Percentiles rank a stretch among this genome's conserved stretches.
These are phyloP conservation scores for Penicilliopsis zonata DNA, from an alignment of 495 filamentous ascomycete genomes.

Conservation along the genomic window DNA sequence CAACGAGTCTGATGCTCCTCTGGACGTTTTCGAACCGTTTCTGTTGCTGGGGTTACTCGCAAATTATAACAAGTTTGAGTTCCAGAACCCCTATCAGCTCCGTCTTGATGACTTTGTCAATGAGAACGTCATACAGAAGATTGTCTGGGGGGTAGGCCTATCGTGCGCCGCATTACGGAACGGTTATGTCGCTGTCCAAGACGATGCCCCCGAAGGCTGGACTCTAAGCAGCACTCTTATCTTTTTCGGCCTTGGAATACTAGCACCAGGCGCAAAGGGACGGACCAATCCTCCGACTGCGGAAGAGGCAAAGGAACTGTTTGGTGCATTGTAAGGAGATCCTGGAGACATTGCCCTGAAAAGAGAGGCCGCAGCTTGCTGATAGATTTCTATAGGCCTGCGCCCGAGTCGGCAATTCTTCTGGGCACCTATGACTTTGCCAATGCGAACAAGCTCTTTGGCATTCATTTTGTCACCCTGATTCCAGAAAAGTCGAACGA, in stretches of 20 bases:
- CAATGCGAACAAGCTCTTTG: conserved; percentile 92
- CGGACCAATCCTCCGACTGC: conserved; percentile 39
- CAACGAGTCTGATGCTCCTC: conserved; percentile 59
- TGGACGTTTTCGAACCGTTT: conserved; percentile 60
- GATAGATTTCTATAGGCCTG: conserved; percentile 45
- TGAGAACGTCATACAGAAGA: conserved; percentile 71
- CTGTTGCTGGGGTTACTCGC: conserved; percentile 77
- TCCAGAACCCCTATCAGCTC: conserved; percentile 91
- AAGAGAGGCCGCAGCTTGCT: too few relatives aligned
- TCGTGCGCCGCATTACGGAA: conserved; percentile 54
- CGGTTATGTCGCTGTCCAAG: conserved; percentile 78
- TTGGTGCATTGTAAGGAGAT: conserved; percentile 51
- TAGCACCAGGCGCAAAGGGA: conserved; percentile 54
- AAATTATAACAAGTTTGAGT: conserved; percentile 99
- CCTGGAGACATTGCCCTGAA: not conserved
- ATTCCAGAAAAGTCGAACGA: conserved; percentile 48
- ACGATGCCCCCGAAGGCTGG: conserved; percentile 90
- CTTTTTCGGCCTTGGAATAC: conserved; percentile 72
- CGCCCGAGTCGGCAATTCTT: conserved; percentile 63
- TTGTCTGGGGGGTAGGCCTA: conserved; percentile 60
- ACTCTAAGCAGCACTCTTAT: conserved; percentile 63
- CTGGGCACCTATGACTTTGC: conserved; percentile 87
- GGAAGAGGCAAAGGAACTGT: conserved; percentile 69
- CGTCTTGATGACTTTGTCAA: conserved; percentile 98
- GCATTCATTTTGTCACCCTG: conserved; percentile 63